A percentile compares a stretch with the other conserved stretches of the same genome.
Evolutionary conservation across 2,329 filamentous ascomycete species (phyloP).

Genomic region (Malbranchea zuffiana): DNA sequence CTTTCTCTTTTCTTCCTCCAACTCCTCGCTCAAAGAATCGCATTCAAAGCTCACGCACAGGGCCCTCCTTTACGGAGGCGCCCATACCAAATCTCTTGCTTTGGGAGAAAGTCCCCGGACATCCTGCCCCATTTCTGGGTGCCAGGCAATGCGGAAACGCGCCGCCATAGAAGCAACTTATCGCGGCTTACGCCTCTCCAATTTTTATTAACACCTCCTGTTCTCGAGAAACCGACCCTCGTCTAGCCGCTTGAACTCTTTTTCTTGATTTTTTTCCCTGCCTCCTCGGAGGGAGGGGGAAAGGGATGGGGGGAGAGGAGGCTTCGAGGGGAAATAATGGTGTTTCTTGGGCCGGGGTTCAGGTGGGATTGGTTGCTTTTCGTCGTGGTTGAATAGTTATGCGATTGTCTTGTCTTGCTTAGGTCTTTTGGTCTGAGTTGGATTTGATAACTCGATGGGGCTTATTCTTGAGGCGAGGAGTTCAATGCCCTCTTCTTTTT

Average conservation of each 20-base stretch:
- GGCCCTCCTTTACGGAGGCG: slow-evolving; percentile 25
- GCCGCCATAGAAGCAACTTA: slow-evolving; percentile 96
- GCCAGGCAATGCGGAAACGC: slow-evolving; percentile 78
- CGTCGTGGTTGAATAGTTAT: slow-evolving; percentile 95
- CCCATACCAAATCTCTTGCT: slow-evolving; percentile 46
- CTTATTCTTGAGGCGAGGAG: slow-evolving; percentile 99
- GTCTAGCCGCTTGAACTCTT: slow-evolving; percentile 42
- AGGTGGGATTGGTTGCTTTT: slow-evolving; percentile 53
- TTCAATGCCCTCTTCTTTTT: slow-evolving; percentile 39
- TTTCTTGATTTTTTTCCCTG: slow-evolving; percentile 15
- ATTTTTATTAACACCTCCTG: too few species aligned
- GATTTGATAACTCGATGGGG: slow-evolving; percentile 96
- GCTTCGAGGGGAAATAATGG: slow-evolving; percentile 30
- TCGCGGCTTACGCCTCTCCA: slow-evolving; percentile 68
- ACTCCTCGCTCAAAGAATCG: slow-evolving; percentile 99
- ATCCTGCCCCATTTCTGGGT: slow-evolving; percentile 41
- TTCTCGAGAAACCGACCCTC: slow-evolving; percentile 34
- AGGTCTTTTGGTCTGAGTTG: slow-evolving; percentile 19
- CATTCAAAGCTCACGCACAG: slow-evolving; percentile 96
- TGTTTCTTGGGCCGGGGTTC: slow-evolving; percentile 3
- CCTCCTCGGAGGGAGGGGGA: slow-evolving; percentile 5
- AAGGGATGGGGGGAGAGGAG: slow-evolving; percentile 11
- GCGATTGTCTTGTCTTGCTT: slow-evolving; percentile 64
- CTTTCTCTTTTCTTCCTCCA: slow-evolving; percentile 39
- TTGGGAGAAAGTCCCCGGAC: slow-evolving; percentile 99